Evolutionary conservation across 2,329 filamentous ascomycete genomes (phyloP), one percentile per base, ranked within the genome.

Genomic region (Tympanopsis confertula): DNA sequence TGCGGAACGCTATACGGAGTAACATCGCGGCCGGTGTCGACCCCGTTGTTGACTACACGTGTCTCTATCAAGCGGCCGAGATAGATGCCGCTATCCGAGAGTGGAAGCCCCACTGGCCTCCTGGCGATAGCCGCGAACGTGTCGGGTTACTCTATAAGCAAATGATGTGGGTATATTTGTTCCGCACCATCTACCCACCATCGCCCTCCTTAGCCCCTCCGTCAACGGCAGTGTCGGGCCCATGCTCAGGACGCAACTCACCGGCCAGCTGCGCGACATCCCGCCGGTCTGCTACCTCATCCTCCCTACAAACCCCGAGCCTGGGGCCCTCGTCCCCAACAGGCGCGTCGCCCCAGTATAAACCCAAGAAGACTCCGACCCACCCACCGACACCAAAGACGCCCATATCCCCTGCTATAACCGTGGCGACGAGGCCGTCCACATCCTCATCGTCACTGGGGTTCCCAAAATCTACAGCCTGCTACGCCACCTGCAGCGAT

Each of bases 31-130:
- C 70, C 38, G 62, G 73, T 3, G 59, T 74, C 2, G 78, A 85
- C 37, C 83, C 82, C 0, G 67, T 73, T 0, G 78, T 88, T 30
- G 79, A 87, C 54, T 87, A 86, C 51, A 68, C 72, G 18, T 80
- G 78, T 10, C 63, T 91, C 7, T 81, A 78, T 48, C 73, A 75
- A 35, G 86, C 84, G 0, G 77, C 82, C 4, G 74, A 79, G 38
- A 87, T 94, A 48, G 82, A 93, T 46, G 70, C 71, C 13, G 78
- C 73, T 4, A 79, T 94, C 38, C 71, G 78, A 4, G 69, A 74
- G 13, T 94, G 87, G 87, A 69, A 71, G 18, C 84, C 85, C 3
- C 53, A 58, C 5, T 78, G 72, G 69, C 68, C 71, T 0, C 51
- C 58, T 0, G 71, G 71, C 1, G 75, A 80, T 45, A 69, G 65